A percentile compares a stretch with the other conserved stretches of the same genome.
phyloP scores from a whole-genome alignment of 225 moss, liverwort and hornwort genomes.

The Marchantia paleacea region DNA sequence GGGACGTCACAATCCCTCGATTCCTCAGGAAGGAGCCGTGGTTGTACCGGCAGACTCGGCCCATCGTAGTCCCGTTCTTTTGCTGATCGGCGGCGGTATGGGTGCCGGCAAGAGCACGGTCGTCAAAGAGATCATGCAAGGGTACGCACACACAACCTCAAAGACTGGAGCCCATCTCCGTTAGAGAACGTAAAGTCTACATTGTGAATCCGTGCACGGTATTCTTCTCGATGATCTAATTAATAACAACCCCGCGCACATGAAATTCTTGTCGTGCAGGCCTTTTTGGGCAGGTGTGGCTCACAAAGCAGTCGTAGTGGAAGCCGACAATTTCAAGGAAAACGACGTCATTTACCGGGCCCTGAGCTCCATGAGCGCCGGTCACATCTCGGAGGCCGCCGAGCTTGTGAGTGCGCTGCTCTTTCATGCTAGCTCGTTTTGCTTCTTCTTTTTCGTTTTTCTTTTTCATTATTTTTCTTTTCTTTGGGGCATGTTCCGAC shows the following conservation, averaged over 20 bases:
- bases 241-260: too few species aligned
- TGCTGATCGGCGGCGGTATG: slow-evolving; percentile 93
- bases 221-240: too few species aligned
- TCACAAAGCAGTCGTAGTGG: slow-evolving; percentile 78
- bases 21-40: slow-evolving; percentile 56
- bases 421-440: too few species aligned
- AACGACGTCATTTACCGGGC: slow-evolving; percentile 80
- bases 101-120: slow-evolving; percentile 91
- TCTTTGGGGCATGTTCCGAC: too few species aligned
- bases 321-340: slow-evolving; percentile 95
- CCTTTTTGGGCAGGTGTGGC: slow-evolving; percentile 88
- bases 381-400: slow-evolving; percentile 61
- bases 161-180: background rate
- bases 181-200: too few species aligned
- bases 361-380: slow-evolving; percentile 52
- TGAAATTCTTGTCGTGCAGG: slow-evolving; percentile 36
- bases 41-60: slow-evolving; percentile 64
- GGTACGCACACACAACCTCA: slow-evolving; percentile 35
- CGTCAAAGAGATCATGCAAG: slow-evolving; percentile 73
- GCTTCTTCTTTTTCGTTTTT: too few species aligned
- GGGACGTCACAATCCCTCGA: slow-evolving; percentile 38
- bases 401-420: slow-evolving; percentile 52
- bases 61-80: slow-evolving; percentile 69
- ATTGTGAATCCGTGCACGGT: too few species aligned
- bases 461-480: too few species aligned